Evolutionary conservation across 106 monocot genomes (phyloP).

Genomic region (Agapanthus africanus): DNA sequence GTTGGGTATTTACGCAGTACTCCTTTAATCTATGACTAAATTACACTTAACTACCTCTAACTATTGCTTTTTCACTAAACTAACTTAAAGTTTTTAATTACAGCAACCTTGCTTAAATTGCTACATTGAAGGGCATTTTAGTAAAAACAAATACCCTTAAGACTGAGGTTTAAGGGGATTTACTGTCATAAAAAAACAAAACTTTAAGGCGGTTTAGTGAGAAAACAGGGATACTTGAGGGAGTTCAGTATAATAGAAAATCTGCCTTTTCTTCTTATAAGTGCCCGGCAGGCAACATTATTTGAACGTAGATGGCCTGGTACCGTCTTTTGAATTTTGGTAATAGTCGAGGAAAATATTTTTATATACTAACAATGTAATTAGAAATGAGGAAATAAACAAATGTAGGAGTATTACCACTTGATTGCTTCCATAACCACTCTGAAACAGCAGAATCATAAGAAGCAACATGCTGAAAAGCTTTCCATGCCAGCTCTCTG

Average conservation of each 20-base stretch:
- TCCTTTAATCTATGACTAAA: too few relatives aligned
- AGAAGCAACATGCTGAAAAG: conserved; percentile 89
- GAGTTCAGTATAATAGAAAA: neutral
- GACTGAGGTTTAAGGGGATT: too few relatives aligned
- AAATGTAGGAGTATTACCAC: conserved; percentile 28
- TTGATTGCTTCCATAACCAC: conserved; percentile 88
- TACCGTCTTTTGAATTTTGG: neutral
- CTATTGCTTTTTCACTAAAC: too few relatives aligned
- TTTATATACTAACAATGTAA: neutral
- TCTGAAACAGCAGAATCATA: conserved; percentile 98
- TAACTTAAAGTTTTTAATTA: too few relatives aligned
- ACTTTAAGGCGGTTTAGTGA: neutral
- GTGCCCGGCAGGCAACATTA: neutral
- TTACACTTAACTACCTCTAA: too few relatives aligned
- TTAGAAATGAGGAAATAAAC: neutral
- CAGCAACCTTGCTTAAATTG: too few relatives aligned
- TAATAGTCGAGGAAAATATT: too few relatives aligned
- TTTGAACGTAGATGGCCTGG: neutral
- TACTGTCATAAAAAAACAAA: too few relatives aligned
- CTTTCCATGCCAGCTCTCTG: conserved; percentile 82
- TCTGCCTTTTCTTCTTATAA: neutral
- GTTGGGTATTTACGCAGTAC: too few relatives aligned
- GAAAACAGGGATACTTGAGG: neutral
- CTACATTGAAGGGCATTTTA: too few relatives aligned
- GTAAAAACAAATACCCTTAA: too few relatives aligned